Evolutionary conservation across 805 yeast genomes (phyloP).

Genomic region (Candida broadrunensis): DNA sequence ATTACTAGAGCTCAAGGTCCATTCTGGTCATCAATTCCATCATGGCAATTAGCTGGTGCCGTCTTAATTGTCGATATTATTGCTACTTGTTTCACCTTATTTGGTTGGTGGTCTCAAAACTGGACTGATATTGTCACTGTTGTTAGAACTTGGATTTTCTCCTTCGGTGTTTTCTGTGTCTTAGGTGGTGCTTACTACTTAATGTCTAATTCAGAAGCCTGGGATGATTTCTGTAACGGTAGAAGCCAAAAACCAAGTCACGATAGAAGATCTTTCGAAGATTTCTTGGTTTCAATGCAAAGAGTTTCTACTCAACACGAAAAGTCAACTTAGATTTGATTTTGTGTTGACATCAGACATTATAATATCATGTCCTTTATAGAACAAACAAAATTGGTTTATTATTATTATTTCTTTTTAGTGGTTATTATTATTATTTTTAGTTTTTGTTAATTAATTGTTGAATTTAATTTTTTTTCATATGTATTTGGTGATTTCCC

Average conservation of each 20-base stretch:
- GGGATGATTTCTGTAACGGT: conserved; percentile 85
- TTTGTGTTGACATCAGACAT: too few species aligned
- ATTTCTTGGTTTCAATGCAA: conserved; percentile 82
- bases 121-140: conserved; percentile 95
- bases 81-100: conserved; percentile 87
- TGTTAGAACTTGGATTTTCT: conserved; percentile 92
- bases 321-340: conserved; percentile 55
- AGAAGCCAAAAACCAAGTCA: conserved; percentile 54
- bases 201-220: conserved; percentile 78
- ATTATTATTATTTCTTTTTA: neutral
- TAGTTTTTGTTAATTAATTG: neutral
- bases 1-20: conserved; percentile 97
- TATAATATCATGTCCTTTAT: neutral
- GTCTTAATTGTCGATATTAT: conserved; percentile 85
- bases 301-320: conserved; percentile 89
- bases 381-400: neutral
- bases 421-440: neutral
- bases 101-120: conserved; percentile 98
- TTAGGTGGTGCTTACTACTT: conserved; percentile 95
- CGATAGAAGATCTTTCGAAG: conserved; percentile 71
- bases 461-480: neutral
- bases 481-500: neutral
- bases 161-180: conserved; percentile 95
- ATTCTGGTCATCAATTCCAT: conserved; percentile 95
- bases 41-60: conserved; percentile 96